Evolutionary conservation across 805 yeast species (phyloP).

Genomic region (Myxozyma monticola): DNA sequence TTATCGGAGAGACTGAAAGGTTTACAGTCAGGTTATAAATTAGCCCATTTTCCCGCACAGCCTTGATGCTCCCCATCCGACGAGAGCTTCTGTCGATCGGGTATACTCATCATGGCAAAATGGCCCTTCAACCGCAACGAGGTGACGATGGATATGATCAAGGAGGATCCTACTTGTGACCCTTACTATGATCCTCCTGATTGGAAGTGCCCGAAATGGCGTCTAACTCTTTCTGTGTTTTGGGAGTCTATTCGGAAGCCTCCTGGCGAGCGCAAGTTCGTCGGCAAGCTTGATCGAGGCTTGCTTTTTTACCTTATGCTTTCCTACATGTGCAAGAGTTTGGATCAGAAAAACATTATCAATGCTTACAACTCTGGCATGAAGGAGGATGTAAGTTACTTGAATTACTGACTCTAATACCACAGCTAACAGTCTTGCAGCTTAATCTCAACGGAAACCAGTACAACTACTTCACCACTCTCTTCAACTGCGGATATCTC

Average conservation of each 20-base stretch:
- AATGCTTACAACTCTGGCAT: constrained; percentile 72
- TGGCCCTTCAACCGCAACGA: constrained; percentile 24
- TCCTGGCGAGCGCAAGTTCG: constrained; percentile 48
- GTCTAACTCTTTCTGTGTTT: constrained; percentile 16
- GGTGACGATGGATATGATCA: constrained; percentile 27
- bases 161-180: constrained; percentile 23
- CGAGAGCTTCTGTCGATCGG: too few species aligned
- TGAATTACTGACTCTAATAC: too few species aligned
- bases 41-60: too few species aligned
- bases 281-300: constrained; percentile 56
- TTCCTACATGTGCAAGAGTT: constrained; percentile 66
- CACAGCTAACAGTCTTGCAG: constrained; percentile 2
- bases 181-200: constrained; percentile 28
- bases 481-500: constrained; percentile 60
- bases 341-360: constrained; percentile 58
- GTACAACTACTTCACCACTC: constrained; percentile 55
- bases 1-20: too few species aligned
- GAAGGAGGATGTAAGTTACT: constrained; percentile 43
- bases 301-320: constrained; percentile 56
- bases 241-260: constrained; percentile 36
- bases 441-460: constrained; percentile 63
- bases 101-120: constrained; percentile 12
- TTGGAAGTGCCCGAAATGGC: constrained; percentile 20
- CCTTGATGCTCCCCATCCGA: too few species aligned
- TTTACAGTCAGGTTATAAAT: too few species aligned